phyloP scores from a whole-genome alignment of 108 stramenopile genomes.

The Nitzschia inconspicua region DNA sequence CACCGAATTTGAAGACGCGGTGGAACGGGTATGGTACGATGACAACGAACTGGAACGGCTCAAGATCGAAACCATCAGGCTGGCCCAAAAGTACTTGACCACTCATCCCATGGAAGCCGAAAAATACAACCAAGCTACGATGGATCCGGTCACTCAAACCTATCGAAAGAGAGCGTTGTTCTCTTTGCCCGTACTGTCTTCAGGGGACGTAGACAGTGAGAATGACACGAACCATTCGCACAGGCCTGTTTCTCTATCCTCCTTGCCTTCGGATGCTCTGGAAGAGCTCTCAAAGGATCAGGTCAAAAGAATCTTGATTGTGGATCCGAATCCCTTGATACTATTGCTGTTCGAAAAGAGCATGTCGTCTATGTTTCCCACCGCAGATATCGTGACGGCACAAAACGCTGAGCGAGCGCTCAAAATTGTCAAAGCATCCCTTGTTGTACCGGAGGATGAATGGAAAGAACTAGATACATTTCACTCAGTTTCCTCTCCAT shows the following conservation, averaged over 20 bases:
- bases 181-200: conserved; percentile 34
- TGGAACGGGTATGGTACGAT: conserved; percentile 51
- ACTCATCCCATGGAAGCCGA: conserved; percentile 37
- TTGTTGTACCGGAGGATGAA: neutral
- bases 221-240: conserved; percentile 30
- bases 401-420: conserved; percentile 54
- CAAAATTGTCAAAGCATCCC: conserved; percentile 17
- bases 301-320: conserved; percentile 56
- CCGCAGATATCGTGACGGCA: conserved; percentile 42
- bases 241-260: neutral
- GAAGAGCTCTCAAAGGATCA: conserved; percentile 32
- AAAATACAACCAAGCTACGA: conserved; percentile 24
- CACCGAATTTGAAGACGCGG: conserved; percentile 32
- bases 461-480: no score
- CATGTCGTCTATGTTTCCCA: conserved; percentile 54
- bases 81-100: conserved; percentile 37
- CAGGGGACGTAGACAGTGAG: conserved; percentile 3
- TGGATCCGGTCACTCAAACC: conserved; percentile 29
- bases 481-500: no score
- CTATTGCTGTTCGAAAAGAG: conserved; percentile 48
- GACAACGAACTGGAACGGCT: conserved; percentile 53
- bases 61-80: conserved; percentile 54
- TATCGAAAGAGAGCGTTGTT: conserved; percentile 24
- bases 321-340: conserved; percentile 55
- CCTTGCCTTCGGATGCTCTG: neutral